Evolutionary conservation across 345 rosid species (phyloP).

Genomic region (Eutrema japonicum): DNA sequence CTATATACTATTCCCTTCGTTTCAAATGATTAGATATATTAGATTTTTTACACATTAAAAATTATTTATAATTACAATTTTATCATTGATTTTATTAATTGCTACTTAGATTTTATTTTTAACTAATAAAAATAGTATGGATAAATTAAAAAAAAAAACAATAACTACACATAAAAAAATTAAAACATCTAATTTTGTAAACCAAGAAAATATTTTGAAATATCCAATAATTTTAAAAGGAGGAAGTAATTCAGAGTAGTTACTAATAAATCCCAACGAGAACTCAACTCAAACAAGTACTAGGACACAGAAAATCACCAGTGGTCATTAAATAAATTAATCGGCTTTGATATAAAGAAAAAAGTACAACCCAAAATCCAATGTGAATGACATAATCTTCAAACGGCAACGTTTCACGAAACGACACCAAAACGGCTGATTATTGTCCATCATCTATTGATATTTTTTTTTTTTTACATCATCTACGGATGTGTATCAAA

Average conservation of each 20-base stretch:
- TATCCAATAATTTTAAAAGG: no score
- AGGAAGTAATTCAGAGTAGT: neutral
- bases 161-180: no score
- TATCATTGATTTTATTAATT: no score
- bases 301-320: slow-evolving; percentile 38
- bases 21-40: no score
- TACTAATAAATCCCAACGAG: slow-evolving; percentile 11
- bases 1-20: neutral
- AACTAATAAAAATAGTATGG: no score
- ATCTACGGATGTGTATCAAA: slow-evolving; percentile 7
- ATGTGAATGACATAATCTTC: slow-evolving; percentile 25
- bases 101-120: no score
- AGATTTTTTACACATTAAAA: no score
- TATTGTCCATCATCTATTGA: slow-evolving; percentile 16
- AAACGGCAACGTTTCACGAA: slow-evolving; percentile 37
- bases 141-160: no score
- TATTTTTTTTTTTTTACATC: neutral
- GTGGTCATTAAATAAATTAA: slow-evolving; percentile 27
- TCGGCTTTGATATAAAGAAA: neutral
- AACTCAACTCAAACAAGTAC: slow-evolving; percentile 33
- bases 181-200: no score
- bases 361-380: slow-evolving; percentile 33
- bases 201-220: no score
- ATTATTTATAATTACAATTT: no score
- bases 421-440: slow-evolving; percentile 33